Percentiles rank a stretch among this genome's conserved stretches.
phyloP scores from a whole-genome alignment of 257 asterid species.

The Haberlea rhodopensis region DNA sequence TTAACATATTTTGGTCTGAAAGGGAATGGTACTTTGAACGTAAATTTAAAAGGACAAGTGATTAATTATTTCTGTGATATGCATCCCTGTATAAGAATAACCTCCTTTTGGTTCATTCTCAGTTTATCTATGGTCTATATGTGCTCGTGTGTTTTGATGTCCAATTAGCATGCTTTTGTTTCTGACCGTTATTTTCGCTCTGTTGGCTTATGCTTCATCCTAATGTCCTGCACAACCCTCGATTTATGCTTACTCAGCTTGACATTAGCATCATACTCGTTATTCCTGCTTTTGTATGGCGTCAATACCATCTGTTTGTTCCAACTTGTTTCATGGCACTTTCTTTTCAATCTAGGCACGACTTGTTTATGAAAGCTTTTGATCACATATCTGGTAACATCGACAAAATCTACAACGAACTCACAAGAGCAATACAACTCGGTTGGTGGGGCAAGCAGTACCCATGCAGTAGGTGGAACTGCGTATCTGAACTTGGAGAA shows the following conservation, averaged over 20 bases:
- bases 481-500: slow-evolving; percentile 89
- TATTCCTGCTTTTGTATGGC: slow-evolving; percentile 14
- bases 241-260: slow-evolving; percentile 10
- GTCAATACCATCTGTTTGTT: not conserved
- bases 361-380: slow-evolving; percentile 87
- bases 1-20: not conserved
- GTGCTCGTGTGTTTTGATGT: not conserved
- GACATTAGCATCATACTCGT: slow-evolving; percentile 1
- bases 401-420: slow-evolving; percentile 89
- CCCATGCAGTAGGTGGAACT: slow-evolving; percentile 95
- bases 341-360: slow-evolving; percentile 54
- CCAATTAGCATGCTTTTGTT: not conserved
- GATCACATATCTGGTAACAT: slow-evolving; percentile 76
- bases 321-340: slow-evolving; percentile 18
- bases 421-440: slow-evolving; percentile 67
- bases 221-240: too few relatives aligned
- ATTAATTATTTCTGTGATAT: not conserved
- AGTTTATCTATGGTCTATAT: not conserved
- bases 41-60: not conserved
- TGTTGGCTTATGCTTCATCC: not conserved
- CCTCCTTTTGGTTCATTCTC: slow-evolving; percentile 1
- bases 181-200: slow-evolving; percentile 9
- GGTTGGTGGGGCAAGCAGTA: slow-evolving; percentile 60
- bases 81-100: not conserved
- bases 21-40: not conserved